Evolutionary conservation across 2,329 filamentous ascomycete genomes (phyloP).

Genomic region (Colletotrichum sp.): DNA sequence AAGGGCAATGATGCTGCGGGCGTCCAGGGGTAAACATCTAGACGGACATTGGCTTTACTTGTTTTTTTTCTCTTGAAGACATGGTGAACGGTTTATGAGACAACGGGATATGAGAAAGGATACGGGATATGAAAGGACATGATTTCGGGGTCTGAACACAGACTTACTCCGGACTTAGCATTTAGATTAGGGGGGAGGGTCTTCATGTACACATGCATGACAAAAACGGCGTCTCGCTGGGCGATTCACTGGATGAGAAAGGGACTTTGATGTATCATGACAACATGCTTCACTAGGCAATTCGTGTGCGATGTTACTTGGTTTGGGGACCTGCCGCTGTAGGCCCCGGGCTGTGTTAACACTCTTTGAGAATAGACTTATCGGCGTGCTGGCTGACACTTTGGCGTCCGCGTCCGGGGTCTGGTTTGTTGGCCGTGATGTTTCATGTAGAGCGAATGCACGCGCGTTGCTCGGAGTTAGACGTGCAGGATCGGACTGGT

Average conservation of each 20-base stretch:
- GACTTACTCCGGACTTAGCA: neutral
- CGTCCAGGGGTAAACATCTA: neutral
- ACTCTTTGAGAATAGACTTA: neutral
- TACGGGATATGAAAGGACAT: neutral
- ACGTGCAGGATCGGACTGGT: neutral
- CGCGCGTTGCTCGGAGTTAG: neutral
- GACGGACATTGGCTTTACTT: neutral
- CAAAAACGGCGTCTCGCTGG: neutral
- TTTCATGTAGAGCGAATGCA: neutral
- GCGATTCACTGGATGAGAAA: neutral
- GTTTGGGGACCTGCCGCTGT: neutral
- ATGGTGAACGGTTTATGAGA: neutral
- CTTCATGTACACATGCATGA: neutral
- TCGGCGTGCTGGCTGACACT: neutral
- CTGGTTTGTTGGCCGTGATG: neutral
- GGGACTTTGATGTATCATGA: neutral
- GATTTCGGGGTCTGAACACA: neutral
- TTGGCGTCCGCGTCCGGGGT: neutral
- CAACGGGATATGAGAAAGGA: neutral
- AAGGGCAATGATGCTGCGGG: neutral
- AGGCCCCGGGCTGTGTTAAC: neutral
- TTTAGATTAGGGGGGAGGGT: neutral
- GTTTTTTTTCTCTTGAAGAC: neutral
- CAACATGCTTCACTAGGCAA: neutral
- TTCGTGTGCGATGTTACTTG: neutral